These are phyloP conservation scores for Platismatia glauca DNA, from an alignment of 495 filamentous ascomycete species.

Conservation along the genomic window DNA sequence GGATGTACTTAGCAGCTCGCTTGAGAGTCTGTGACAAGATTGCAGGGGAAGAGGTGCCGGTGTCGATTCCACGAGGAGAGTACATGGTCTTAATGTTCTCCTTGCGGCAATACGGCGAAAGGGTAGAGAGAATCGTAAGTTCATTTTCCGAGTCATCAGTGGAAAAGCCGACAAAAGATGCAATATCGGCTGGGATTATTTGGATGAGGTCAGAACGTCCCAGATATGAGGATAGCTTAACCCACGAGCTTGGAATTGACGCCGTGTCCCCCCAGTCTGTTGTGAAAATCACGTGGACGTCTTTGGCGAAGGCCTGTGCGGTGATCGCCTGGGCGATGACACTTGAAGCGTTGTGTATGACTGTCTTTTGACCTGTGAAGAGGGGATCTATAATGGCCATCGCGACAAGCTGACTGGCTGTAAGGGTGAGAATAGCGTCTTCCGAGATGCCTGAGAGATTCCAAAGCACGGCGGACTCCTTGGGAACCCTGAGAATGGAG, in stretches of 20 bases:
- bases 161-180: constrained; percentile 7
- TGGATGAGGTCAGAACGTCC: constrained; percentile 5
- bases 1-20: background rate
- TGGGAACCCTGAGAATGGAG: constrained; percentile 3
- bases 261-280: background rate
- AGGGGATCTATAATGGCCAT: constrained; percentile 8
- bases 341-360: constrained; percentile 4
- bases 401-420: background rate
- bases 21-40: background rate
- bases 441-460: background rate
- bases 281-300: background rate
- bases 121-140: constrained; percentile 1
- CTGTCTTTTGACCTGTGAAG: background rate
- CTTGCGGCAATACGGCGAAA: constrained; percentile 4
- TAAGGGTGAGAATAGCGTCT: constrained; percentile 1
- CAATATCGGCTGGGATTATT: background rate
- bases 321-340: constrained; percentile 8
- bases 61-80: background rate
- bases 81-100: background rate
- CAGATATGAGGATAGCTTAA: constrained; percentile 2
- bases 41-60: background rate
- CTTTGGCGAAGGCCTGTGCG: constrained; percentile 2
- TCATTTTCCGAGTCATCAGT: background rate
- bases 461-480: constrained; percentile 1
- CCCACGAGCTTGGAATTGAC: constrained; percentile 1